Evolutionary conservation across 2,329 filamentous ascomycete species (phyloP).

Genomic region (Scedosporium dehoogii): DNA sequence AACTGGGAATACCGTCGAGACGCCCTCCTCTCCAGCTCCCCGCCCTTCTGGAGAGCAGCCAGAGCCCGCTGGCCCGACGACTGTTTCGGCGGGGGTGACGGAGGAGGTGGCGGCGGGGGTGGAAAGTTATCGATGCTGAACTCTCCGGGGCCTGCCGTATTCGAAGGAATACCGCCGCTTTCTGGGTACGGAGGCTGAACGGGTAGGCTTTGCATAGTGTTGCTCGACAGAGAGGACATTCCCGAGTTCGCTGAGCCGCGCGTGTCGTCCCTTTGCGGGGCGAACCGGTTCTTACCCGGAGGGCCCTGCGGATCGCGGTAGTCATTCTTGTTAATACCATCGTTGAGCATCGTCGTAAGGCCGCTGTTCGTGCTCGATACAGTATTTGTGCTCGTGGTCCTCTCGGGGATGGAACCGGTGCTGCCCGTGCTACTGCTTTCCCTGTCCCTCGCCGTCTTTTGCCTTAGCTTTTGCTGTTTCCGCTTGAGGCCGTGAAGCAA

Average conservation of each 20-base stretch:
- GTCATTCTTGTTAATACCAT: slow-evolving; percentile 42
- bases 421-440: slow-evolving; percentile 28
- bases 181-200: slow-evolving; percentile 62
- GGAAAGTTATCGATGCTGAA: slow-evolving; percentile 56
- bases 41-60: slow-evolving; percentile 80
- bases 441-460: slow-evolving; percentile 49
- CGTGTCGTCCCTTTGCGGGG: slow-evolving; percentile 40
- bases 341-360: slow-evolving; percentile 48
- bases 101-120: slow-evolving; percentile 56
- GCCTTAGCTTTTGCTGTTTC: slow-evolving; percentile 81
- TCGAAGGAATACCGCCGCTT: slow-evolving; percentile 29
- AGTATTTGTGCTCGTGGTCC: slow-evolving; percentile 50
- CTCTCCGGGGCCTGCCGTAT: slow-evolving; percentile 33
- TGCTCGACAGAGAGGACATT: slow-evolving; percentile 62
- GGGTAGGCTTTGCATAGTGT: slow-evolving; percentile 65
- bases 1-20: slow-evolving; percentile 93
- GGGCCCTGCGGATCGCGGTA: slow-evolving; percentile 25
- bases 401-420: slow-evolving; percentile 27
- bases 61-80: slow-evolving; percentile 67
- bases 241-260: slow-evolving; percentile 33
- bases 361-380: slow-evolving; percentile 47
- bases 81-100: slow-evolving; percentile 38
- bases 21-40: slow-evolving; percentile 83
- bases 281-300: slow-evolving; percentile 34
- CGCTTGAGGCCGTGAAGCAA: slow-evolving; percentile 90